Evolutionary conservation across 2,329 filamentous ascomycete species (phyloP).

Genomic region (Fusarium euwallaceae): DNA sequence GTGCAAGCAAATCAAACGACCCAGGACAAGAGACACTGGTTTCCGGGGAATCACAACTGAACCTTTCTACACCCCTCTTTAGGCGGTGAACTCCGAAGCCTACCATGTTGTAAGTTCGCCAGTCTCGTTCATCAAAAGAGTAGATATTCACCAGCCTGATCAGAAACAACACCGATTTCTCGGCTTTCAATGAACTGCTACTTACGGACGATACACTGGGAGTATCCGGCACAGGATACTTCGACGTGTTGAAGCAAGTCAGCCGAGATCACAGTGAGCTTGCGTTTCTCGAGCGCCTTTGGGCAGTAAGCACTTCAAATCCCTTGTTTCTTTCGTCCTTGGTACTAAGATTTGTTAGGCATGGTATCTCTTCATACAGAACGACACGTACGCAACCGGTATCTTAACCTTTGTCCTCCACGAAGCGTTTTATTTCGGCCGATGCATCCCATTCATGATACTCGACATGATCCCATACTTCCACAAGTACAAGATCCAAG

Average conservation of each 20-base stretch:
- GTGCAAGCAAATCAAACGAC: background rate
- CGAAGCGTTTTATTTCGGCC: constrained; percentile 94
- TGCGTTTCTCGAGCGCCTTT: background rate
- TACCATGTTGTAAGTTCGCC: background rate
- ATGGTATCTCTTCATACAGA: constrained; percentile 99
- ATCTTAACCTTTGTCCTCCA: constrained; percentile 98
- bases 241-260: background rate
- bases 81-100: background rate
- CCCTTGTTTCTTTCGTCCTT: background rate
- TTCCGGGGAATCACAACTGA: background rate
- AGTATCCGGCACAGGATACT: background rate
- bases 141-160: background rate
- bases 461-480: constrained; percentile 90
- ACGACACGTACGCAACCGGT: constrained; percentile 94
- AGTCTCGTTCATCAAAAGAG: background rate
- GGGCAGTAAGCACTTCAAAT: background rate
- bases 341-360: constrained; percentile 59
- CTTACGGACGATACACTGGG: background rate
- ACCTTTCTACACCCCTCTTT: too few species aligned
- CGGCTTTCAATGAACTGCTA: background rate
- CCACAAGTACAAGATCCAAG: constrained; percentile 95
- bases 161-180: background rate
- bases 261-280: background rate
- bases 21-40: background rate
- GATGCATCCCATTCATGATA: constrained; percentile 90